Evolutionary conservation across 2,329 filamentous ascomycete genomes (phyloP), one percentile per base, ranked within the genome.

Genomic region (Pseudocercospora eumusae): DNA sequence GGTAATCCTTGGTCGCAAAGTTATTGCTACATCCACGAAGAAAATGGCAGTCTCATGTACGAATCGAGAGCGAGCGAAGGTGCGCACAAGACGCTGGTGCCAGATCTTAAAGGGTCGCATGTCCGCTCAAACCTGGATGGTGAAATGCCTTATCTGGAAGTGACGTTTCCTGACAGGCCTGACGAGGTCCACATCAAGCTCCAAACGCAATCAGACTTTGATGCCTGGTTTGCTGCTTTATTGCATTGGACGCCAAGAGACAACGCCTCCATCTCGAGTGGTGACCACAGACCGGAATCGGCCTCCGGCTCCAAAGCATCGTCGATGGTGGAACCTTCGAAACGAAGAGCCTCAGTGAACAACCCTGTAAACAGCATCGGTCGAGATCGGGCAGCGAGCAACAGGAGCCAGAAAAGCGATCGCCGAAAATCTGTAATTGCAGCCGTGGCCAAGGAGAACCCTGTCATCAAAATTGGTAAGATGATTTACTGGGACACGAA

Each of bases 391-490:
- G 69, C 72, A 10, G 59, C 66, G 27, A 73, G 70, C 62, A 67
- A 66, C 25, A 58, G 64, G 40, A 70, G 67, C 53, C 63, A 63
- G 25, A 71, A 62, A 40, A 72, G 66, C 56, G 71, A 72, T 63
- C 73, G 82, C 64, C 74, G 83, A 57, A 78, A 81, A 67, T 80
- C 81, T 18, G 80, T 70, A 8, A 63, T 70, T 40, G 78, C 80
- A 23, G 81, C 82, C 1, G 71, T 82, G 27, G 78, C 83, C 27
- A 95, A 88, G 72, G 88, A 92, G 65, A 85, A 86, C 3, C 87
- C 89, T 59, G 95, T 98, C 67, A 98, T 98, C 80, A 99, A 98
- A 74, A 91, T 97, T 60, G 81, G 81, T 33, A 82, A 82, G 68
- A 83, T 83, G 81, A 80, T 82, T 72, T 82, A 96, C 52, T 97